Evolutionary conservation across 345 rosid genomes (phyloP).

Genomic region (Salix caprea): DNA sequence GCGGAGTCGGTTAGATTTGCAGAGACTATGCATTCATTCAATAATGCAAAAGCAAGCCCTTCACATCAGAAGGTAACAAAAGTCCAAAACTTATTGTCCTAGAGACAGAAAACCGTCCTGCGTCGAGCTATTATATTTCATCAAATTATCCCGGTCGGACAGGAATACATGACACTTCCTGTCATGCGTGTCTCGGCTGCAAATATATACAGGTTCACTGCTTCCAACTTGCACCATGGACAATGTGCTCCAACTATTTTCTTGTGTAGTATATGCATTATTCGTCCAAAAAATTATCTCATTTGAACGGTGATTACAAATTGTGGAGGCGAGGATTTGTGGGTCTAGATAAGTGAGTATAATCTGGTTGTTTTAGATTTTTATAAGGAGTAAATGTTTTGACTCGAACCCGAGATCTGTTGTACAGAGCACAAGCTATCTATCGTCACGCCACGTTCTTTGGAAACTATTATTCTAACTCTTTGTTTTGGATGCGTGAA

Average conservation of each 20-base stretch:
- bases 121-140: neutral
- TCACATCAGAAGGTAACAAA: neutral
- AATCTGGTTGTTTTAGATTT: no score
- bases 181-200: neutral
- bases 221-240: neutral
- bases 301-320: no score
- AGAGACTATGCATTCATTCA: neutral
- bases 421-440: no score
- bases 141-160: neutral
- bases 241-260: neutral
- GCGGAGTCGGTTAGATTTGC: neutral
- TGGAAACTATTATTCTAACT: no score
- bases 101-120: neutral
- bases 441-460: no score
- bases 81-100: neutral
- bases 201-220: neutral
- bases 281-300: no score
- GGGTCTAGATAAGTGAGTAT: no score
- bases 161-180: neutral
- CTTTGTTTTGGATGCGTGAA: no score
- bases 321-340: no score
- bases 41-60: neutral
- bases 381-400: rapidly evolving
- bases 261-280: no score
- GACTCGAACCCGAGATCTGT: no score